phyloP scores from a whole-genome alignment of 2,329 filamentous ascomycete species.

The Pezicula neosporulosa region DNA sequence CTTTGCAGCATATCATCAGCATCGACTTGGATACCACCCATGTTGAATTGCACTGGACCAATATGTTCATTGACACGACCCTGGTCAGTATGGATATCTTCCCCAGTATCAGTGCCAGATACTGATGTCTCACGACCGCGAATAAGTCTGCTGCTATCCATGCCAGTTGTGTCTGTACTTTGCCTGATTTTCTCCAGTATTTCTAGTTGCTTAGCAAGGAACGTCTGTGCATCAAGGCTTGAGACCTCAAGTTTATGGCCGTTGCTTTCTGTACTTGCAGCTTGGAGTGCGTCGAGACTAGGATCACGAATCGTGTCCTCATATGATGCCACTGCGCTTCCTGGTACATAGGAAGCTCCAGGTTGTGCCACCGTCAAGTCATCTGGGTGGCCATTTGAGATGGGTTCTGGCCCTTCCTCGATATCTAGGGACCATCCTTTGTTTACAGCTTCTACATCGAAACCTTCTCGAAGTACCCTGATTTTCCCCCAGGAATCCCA shows the following conservation, averaged over 20 bases:
- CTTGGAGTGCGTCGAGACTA: constrained; percentile 57
- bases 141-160: constrained; percentile 22
- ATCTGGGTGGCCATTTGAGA: constrained; percentile 27
- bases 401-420: constrained; percentile 47
- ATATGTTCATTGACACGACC: constrained; percentile 63
- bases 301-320: constrained; percentile 78
- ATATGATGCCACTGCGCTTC: constrained; percentile 68
- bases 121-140: constrained; percentile 17
- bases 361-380: constrained; percentile 3
- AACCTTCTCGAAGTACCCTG: constrained; percentile 82
- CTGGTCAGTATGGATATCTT: constrained; percentile 20
- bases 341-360: constrained; percentile 26
- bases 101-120: constrained; percentile 12
- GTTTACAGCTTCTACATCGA: constrained; percentile 85
- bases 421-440: constrained; percentile 84
- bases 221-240: constrained; percentile 72
- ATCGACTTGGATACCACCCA: constrained; percentile 95
- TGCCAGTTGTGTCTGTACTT: constrained; percentile 45
- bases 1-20: constrained; percentile 89
- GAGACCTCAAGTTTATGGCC: constrained; percentile 47
- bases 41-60: constrained; percentile 94
- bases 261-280: constrained; percentile 43
- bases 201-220: constrained; percentile 72
- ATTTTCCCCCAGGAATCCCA: constrained; percentile 99
- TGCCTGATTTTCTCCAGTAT: constrained; percentile 64